Evolutionary conservation across 495 filamentous ascomycete genomes (phyloP).

Genomic region (Darksidea phi): DNA sequence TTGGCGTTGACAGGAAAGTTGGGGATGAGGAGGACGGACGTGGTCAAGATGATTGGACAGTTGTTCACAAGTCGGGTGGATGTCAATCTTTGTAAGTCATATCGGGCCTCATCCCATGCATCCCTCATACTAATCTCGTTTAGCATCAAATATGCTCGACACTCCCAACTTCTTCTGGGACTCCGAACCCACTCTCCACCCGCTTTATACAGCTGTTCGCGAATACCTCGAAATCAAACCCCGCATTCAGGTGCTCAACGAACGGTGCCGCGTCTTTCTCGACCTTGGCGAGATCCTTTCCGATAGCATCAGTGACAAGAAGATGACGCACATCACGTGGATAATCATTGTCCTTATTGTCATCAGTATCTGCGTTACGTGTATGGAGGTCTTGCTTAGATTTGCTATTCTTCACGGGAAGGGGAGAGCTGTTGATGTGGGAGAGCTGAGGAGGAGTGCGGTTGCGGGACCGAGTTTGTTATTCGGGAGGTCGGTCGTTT

Average conservation of each 20-base stretch:
- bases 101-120: background rate
- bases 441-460: slow-evolving; percentile 5
- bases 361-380: slow-evolving; percentile 85
- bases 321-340: slow-evolving; percentile 94
- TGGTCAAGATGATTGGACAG: slow-evolving; percentile 84
- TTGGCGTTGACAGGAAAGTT: slow-evolving; percentile 86
- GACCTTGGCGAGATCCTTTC: slow-evolving; percentile 94
- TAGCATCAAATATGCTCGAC: slow-evolving; percentile 94
- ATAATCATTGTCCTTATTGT: slow-evolving; percentile 95
- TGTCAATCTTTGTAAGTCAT: slow-evolving; percentile 86
- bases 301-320: slow-evolving; percentile 87
- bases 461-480: slow-evolving; percentile 27
- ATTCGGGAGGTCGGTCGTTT: slow-evolving; percentile 20
- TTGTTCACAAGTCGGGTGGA: slow-evolving; percentile 94
- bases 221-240: slow-evolving; percentile 98
- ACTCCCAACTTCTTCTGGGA: slow-evolving; percentile 99
- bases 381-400: slow-evolving; percentile 80
- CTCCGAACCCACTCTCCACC: slow-evolving; percentile 88
- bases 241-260: slow-evolving; percentile 91
- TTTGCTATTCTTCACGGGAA: slow-evolving; percentile 68
- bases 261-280: slow-evolving; percentile 93
- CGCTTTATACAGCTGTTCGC: slow-evolving; percentile 89
- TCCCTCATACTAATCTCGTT: slow-evolving; percentile 15
- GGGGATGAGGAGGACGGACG: slow-evolving; percentile 88
- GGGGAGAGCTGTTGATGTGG: slow-evolving; percentile 26